Percentiles rank a stretch among this genome's conserved stretches.
Conservation (phyloP, 331 rosid species). For the Rhamnella rubrinervis region DNA sequence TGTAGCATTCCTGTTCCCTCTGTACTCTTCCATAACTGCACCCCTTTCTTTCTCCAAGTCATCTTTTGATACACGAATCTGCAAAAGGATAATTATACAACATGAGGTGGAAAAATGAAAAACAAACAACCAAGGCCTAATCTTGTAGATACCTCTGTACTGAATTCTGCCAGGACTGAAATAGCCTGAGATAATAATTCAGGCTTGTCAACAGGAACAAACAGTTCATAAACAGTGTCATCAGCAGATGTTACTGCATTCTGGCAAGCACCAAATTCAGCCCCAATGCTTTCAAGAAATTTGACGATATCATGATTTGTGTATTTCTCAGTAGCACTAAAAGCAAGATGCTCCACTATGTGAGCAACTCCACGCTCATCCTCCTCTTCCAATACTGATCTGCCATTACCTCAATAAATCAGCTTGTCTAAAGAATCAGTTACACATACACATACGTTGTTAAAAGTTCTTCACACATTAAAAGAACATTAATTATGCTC, state of each 20-base stretch:
- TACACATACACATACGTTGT: background rate
- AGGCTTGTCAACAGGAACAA: slow-evolving; percentile 93
- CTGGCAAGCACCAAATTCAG: slow-evolving; percentile 97
- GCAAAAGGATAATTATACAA: slow-evolving; percentile 24
- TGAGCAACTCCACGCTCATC: slow-evolving; percentile 98
- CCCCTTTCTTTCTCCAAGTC: slow-evolving; percentile 90
- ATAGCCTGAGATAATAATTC: slow-evolving; percentile 82
- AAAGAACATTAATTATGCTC: background rate
- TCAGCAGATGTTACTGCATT: slow-evolving; percentile 87
- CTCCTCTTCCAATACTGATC: slow-evolving; percentile 97
- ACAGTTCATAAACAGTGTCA: slow-evolving; percentile 83
- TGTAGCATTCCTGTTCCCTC: slow-evolving; percentile 84
- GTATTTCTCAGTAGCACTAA: slow-evolving; percentile 82
- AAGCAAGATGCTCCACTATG: slow-evolving; percentile 96
- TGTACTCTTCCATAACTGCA: slow-evolving; percentile 90
- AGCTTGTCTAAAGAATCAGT: slow-evolving; percentile 16
- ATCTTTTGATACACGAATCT: slow-evolving; percentile 85
- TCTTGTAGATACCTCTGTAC: slow-evolving; percentile 65
- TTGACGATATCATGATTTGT: slow-evolving; percentile 85
- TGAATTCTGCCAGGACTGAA: slow-evolving; percentile 86
- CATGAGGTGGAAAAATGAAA: slow-evolving; percentile 4
- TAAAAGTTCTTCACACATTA: too few species aligned
- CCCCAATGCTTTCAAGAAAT: slow-evolving; percentile 94
- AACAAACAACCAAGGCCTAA: background rate
- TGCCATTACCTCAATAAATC: slow-evolving; percentile 47